Conservation (phyloP, 2,329 filamentous ascomycete genomes). For the Epichloe sibirici region DNA sequence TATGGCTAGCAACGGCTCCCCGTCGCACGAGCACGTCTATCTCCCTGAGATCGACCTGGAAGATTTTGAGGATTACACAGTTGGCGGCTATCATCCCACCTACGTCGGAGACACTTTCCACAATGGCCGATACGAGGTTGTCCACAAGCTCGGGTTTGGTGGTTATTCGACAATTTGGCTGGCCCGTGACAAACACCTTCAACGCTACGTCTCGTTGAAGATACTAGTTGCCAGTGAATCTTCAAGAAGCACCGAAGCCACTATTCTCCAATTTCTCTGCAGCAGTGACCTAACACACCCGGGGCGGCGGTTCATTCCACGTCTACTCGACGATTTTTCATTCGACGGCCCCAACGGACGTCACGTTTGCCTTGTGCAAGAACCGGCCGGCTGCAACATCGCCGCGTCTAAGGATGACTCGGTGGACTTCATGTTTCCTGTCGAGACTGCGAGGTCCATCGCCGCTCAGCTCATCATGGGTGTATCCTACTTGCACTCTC, state of each 20-base stretch:
- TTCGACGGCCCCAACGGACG: conserved; percentile 12
- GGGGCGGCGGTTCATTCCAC: conserved; percentile 4
- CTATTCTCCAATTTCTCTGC: not conserved
- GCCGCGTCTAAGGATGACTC: conserved; percentile 6
- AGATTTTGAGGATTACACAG: too few relatives aligned
- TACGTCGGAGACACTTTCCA: conserved; percentile 11
- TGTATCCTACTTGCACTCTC: conserved; percentile 15
- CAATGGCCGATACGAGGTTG: conserved; percentile 21
- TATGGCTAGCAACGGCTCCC: too few relatives aligned
- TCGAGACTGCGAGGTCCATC: conserved; percentile 5
- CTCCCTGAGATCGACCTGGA: too few relatives aligned
- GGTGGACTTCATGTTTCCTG: conserved; percentile 3
- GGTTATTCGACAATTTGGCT: conserved; percentile 27
- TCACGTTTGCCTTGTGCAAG: conserved; percentile 12
- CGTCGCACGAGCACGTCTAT: too few relatives aligned
- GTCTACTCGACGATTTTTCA: conserved; percentile 10
- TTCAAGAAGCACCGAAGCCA: not conserved
- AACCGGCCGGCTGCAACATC: conserved; percentile 13
- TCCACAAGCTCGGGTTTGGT: conserved; percentile 26
- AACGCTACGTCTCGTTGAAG: not conserved
- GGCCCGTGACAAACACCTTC: not conserved
- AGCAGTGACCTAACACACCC: not conserved
- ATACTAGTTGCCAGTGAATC: not conserved
- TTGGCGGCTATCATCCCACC: too few relatives aligned
- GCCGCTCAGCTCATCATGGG: conserved; percentile 14